Base-by-base conservation (phyloP, 805 yeast genomes). In the Schwanniomyces pseudopolymorphus region DNA sequence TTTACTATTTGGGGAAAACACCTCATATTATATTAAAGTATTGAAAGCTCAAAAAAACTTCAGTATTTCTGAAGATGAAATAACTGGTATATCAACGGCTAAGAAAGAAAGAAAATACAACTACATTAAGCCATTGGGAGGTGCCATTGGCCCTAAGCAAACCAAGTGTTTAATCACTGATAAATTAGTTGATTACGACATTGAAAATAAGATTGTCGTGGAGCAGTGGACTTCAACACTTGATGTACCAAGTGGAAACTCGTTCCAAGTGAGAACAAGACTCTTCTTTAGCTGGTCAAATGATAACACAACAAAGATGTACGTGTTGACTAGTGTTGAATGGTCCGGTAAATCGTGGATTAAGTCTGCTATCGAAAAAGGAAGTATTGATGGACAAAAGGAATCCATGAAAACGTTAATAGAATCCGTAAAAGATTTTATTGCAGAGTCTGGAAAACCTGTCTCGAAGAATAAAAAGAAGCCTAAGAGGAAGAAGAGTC, bases 331-430 rank as follows among this genome's bases (percentile, higher is more conserved):
- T 2, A 66, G 66, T 25, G 76, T 85, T 39, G 80, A 81, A 45
- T 87, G 95, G 95, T 66, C 83, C 0, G 87, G 84, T 6, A 84
- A 83, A 52, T 83, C 89, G 40, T 86, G 92, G 91, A 78, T 87
- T 49, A 85, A 84, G 60, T 78, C 83, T 20, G 85, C 89, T 0
- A 82, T 87, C 48, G 94, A 87, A 58, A 84, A 78, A 46, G 89
- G 88, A 44, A 74, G 90, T 1, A 78, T 83, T 52, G 81, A 81
- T 35, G 94, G 92, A 8, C 91, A 87, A 50, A 79, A 78, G 46
- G 83, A 81, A 5, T 77, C 85, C 0, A 70, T 84, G 53, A 73
- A 69, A 33, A 68, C 70, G 2, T 50, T 83, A 54, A 66, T 81
- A 6, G 70, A 66, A 9, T 81, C 78, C 44, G 52, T 85, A 36